Evolutionary conservation across 345 rosid species (phyloP).

Genomic region (Sisymbrium altissimum): DNA sequence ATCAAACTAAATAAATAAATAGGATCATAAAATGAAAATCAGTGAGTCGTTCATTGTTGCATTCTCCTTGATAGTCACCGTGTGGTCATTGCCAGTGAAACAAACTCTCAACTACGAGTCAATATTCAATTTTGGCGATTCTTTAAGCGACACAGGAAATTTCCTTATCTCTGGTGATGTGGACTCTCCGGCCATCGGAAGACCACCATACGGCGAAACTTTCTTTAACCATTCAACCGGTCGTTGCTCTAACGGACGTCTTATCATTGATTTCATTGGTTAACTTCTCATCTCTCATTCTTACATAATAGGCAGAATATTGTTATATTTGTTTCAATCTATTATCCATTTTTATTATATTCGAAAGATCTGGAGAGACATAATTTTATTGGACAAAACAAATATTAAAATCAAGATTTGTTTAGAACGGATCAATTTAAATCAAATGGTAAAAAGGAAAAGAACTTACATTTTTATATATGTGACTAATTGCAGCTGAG

Average conservation of each 20-base stretch:
- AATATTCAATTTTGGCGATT: slow-evolving; percentile 76
- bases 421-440: no score
- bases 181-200: slow-evolving; percentile 46
- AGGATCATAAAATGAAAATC: slow-evolving; percentile 12
- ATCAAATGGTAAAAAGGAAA: neutral
- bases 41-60: neutral
- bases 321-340: neutral
- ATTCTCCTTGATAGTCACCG: slow-evolving; percentile 8
- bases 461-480: neutral
- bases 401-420: neutral
- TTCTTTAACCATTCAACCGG: slow-evolving; percentile 60
- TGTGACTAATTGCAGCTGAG: slow-evolving; percentile 1
- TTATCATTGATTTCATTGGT: slow-evolving; percentile 62
- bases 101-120: slow-evolving; percentile 42
- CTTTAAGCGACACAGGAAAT: slow-evolving; percentile 77
- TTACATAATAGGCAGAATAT: neutral
- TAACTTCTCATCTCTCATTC: neutral
- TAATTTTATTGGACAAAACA: neutral
- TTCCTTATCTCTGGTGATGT: slow-evolving; percentile 50
- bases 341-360: neutral
- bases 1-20: neutral
- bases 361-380: neutral
- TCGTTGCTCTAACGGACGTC: slow-evolving; percentile 70
- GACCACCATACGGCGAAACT: slow-evolving; percentile 60
- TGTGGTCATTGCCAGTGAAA: slow-evolving; percentile 10